These are phyloP conservation scores for Rhexocercosporidium sp. DNA, from an alignment of 2,329 filamentous ascomycete genomes.

Conservation along the genomic window DNA sequence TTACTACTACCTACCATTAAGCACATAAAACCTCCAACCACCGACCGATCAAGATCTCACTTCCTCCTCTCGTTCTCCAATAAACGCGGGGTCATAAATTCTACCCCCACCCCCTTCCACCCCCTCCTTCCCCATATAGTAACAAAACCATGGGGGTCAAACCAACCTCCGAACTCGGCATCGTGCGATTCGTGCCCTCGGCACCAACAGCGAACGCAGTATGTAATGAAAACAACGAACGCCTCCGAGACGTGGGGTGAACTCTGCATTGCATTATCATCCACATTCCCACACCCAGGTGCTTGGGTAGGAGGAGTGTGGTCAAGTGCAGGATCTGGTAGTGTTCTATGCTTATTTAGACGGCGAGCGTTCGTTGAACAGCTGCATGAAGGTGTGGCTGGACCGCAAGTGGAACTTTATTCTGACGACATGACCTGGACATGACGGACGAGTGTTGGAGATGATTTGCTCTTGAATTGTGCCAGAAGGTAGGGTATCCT, in stretches of 20 bases:
- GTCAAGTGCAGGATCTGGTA: neutral
- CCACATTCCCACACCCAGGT: too few species aligned
- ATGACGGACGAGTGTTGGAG: too few species aligned
- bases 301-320: too few species aligned
- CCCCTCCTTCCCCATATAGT: too few species aligned
- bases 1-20: too few species aligned
- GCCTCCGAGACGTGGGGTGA: neutral
- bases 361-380: neutral
- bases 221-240: neutral
- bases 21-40: too few species aligned
- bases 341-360: neutral
- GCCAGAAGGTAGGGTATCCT: neutral
- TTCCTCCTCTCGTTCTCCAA: too few species aligned
- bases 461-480: neutral
- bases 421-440: constrained; percentile 7
- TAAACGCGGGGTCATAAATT: neutral
- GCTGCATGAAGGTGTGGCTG: neutral
- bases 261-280: too few species aligned
- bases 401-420: neutral
- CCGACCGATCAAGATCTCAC: too few species aligned
- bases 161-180: neutral
- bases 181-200: neutral
- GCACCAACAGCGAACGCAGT: too few species aligned
- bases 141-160: neutral
- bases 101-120: too few species aligned